A percentile compares a stretch with the other conserved stretches of the same genome.
Evolutionary conservation across 306 rosid genomes (phyloP).

Genomic region (Cucumis cinereus): DNA sequence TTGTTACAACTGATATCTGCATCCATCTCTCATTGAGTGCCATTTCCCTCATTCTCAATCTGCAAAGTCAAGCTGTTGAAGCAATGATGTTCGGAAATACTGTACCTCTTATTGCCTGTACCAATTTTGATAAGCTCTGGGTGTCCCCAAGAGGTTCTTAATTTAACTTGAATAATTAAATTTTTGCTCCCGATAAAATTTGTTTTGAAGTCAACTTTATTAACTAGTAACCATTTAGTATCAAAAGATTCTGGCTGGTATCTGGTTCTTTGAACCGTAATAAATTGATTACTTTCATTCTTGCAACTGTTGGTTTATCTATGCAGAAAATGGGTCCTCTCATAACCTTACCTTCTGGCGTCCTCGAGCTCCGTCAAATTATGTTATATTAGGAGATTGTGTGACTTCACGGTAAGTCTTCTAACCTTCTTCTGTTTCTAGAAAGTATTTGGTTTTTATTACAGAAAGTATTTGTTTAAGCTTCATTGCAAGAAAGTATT

Average conservation of each 20-base stretch:
- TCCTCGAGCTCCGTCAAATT: slow-evolving; percentile 84
- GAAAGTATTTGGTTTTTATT: too few species aligned
- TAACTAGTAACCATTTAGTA: not conserved
- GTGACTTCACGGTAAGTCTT: slow-evolving; percentile 70
- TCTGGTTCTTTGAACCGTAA: not conserved
- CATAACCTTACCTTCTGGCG: slow-evolving; percentile 84
- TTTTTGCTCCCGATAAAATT: not conserved
- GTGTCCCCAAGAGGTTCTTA: slow-evolving; percentile 67
- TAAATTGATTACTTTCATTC: slow-evolving; percentile 4
- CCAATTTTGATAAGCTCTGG: slow-evolving; percentile 78
- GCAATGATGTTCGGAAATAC: slow-evolving; percentile 76
- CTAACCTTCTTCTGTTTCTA: not conserved
- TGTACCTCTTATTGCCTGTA: slow-evolving; percentile 61
- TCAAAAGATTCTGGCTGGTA: not conserved
- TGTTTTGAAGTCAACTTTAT: not conserved
- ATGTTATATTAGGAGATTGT: slow-evolving; percentile 85
- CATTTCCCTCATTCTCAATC: slow-evolving; percentile 70
- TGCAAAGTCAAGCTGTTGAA: slow-evolving; percentile 70
- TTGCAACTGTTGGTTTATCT: not conserved
- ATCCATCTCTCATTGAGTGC: slow-evolving; percentile 91
- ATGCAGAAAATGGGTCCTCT: slow-evolving; percentile 47
- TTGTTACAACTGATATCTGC: slow-evolving; percentile 70
- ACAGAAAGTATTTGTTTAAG: too few species aligned
- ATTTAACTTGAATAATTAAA: not conserved
- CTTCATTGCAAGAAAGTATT: not conserved